Evolutionary conservation across 768 basidiomycete species (phyloP).

Genomic region (Cyclocybe cylindracea): DNA sequence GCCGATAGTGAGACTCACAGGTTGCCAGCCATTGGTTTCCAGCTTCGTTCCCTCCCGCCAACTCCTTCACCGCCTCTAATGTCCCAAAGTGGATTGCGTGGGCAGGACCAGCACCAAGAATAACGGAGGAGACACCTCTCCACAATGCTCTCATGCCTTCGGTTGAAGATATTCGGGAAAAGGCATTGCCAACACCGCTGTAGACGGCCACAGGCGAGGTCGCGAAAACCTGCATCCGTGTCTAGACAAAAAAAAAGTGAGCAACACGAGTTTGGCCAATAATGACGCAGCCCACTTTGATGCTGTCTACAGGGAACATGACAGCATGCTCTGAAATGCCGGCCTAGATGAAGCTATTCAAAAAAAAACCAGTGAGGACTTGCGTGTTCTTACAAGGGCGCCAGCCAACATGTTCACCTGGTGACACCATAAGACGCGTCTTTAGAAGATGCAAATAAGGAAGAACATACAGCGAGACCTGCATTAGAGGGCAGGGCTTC

Average conservation of each 20-base stretch:
- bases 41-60: conserved; percentile 81
- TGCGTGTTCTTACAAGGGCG: conserved; percentile 70
- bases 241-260: conserved; percentile 47
- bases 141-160: conserved; percentile 91
- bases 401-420: conserved; percentile 98
- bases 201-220: conserved; percentile 85
- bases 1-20: conserved; percentile 51
- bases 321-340: conserved; percentile 99
- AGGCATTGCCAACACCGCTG: conserved; percentile 87
- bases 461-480: conserved; percentile 66
- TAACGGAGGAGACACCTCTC: conserved; percentile 95
- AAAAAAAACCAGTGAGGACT: conserved; percentile 1
- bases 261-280: not conserved
- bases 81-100: conserved; percentile 98
- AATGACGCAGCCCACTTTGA: conserved; percentile 68
- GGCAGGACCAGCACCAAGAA: conserved; percentile 95
- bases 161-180: conserved; percentile 89
- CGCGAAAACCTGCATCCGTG: conserved; percentile 98
- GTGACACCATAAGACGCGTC: conserved; percentile 11
- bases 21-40: conserved; percentile 88
- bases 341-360: conserved; percentile 54
- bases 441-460: conserved; percentile 8
- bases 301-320: conserved; percentile 98
- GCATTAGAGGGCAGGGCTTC: conserved; percentile 68
- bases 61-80: conserved; percentile 92